Evolutionary conservation across 805 yeast genomes (phyloP).

Genomic region (Metschnikowia cerradonensis): DNA sequence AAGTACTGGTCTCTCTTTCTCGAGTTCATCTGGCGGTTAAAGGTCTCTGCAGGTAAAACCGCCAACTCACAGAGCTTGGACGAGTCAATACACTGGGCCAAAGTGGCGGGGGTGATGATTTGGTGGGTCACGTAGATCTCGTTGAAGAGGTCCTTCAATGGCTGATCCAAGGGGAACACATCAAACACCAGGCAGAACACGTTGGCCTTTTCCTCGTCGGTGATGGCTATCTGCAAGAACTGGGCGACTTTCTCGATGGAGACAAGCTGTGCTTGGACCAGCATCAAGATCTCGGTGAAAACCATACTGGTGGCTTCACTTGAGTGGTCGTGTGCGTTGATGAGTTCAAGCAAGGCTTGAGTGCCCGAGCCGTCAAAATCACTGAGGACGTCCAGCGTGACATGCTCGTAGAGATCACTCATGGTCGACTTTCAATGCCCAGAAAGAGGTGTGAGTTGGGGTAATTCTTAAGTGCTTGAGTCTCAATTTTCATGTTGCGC

Average conservation of each 20-base stretch:
- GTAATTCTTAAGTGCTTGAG: not conserved
- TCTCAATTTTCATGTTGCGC: not conserved
- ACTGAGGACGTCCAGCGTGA: constrained; percentile 29
- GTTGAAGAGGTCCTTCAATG: constrained; percentile 21
- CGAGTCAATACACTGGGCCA: constrained; percentile 27
- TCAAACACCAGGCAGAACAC: constrained; percentile 37
- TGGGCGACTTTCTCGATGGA: constrained; percentile 16
- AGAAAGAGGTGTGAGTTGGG: not conserved
- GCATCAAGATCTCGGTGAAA: constrained; percentile 32
- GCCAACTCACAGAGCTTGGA: constrained; percentile 26
- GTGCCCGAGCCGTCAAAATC: constrained; percentile 31
- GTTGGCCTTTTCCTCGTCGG: constrained; percentile 29
- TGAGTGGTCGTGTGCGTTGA: constrained; percentile 23
- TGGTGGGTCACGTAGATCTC: constrained; percentile 17
- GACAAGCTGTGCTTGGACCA: constrained; percentile 21
- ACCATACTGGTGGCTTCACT: constrained; percentile 20
- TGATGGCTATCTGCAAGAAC: constrained; percentile 27
- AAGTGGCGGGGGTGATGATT: constrained; percentile 28
- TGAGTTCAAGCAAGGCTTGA: constrained; percentile 27
- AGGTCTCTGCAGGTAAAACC: constrained; percentile 28
- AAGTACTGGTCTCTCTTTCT: constrained; percentile 39
- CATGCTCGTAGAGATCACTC: constrained; percentile 14
- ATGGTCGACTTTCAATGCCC: not conserved
- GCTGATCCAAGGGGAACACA: constrained; percentile 30
- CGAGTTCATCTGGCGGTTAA: constrained; percentile 36